Evolutionary conservation across 768 basidiomycete genomes (phyloP).

Genomic region (Serpula lacrymans): DNA sequence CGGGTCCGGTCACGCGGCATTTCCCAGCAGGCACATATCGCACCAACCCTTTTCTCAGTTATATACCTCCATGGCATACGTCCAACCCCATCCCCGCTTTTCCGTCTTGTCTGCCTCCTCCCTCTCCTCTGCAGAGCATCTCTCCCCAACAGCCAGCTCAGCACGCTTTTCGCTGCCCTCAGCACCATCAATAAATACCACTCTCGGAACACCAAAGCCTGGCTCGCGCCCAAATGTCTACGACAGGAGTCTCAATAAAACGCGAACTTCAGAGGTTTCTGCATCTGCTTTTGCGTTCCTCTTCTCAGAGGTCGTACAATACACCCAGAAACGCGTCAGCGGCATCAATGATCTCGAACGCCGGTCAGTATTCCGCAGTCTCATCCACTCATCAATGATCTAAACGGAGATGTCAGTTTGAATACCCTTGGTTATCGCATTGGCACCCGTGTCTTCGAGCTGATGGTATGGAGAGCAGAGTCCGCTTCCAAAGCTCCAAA

Average conservation of each 20-base stretch:
- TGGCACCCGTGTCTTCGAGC: constrained; percentile 82
- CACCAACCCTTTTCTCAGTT: constrained; percentile 2
- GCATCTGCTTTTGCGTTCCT: constrained; percentile 83
- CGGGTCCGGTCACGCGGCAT: constrained; percentile 1
- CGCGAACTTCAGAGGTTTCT: constrained; percentile 79
- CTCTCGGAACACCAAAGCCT: constrained; percentile 34
- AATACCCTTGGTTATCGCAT: constrained; percentile 93
- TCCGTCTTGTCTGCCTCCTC: constrained; percentile 66
- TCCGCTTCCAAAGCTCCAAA: constrained; percentile 84
- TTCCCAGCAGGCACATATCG: background rate
- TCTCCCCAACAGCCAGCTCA: constrained; percentile 56
- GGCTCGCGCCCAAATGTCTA: constrained; percentile 72
- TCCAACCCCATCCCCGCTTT: constrained; percentile 64
- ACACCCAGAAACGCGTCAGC: constrained; percentile 92
- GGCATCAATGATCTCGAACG: constrained; percentile 95
- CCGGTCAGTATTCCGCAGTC: constrained; percentile 45
- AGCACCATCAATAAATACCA: constrained; percentile 42
- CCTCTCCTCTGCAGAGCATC: constrained; percentile 39
- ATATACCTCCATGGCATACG: constrained; percentile 43
- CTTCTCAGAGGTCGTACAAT: constrained; percentile 91
- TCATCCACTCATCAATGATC: background rate
- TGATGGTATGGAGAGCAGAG: constrained; percentile 79
- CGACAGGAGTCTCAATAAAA: constrained; percentile 87
- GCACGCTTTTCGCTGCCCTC: constrained; percentile 70
- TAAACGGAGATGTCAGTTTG: constrained; percentile 47